Percentiles rank a stretch among this genome's conserved stretches.
Evolutionary conservation across 2,329 filamentous ascomycete species (phyloP).

Genomic region (Pseudocercospora pini-densiflorae): DNA sequence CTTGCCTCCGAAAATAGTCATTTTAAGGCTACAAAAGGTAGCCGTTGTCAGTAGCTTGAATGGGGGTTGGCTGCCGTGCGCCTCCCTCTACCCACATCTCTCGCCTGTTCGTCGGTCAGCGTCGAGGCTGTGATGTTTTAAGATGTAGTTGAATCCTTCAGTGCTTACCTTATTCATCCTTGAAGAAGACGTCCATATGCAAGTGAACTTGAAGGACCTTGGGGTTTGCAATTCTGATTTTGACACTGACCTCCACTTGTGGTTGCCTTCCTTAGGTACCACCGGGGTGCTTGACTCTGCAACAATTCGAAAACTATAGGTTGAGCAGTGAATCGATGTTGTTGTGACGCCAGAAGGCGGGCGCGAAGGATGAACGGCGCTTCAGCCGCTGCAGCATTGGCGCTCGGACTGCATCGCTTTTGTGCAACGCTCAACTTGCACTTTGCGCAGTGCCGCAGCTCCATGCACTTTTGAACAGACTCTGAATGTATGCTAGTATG

Average conservation of each 20-base stretch:
- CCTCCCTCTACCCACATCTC: neutral
- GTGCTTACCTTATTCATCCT: constrained; percentile 3
- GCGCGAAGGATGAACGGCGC: neutral
- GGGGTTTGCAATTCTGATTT: neutral
- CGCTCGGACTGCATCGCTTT: neutral
- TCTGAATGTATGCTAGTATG: constrained; percentile 21
- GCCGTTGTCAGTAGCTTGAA: too few relatives aligned
- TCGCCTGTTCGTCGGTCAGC: neutral
- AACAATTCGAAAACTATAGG: neutral
- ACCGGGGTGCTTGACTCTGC: neutral
- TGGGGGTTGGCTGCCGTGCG: too few relatives aligned
- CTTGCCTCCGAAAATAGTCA: neutral
- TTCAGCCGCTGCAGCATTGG: neutral
- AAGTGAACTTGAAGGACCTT: neutral
- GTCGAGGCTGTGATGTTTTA: neutral
- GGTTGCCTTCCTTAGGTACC: neutral
- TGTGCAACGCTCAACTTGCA: neutral
- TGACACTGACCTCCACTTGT: neutral
- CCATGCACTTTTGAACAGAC: neutral
- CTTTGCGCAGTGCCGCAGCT: neutral
- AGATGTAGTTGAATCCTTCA: neutral
- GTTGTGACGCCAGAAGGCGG: neutral
- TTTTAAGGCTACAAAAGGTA: neutral
- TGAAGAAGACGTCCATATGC: neutral
- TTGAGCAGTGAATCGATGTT: neutral